Percentiles rank a stretch among this genome's conserved stretches.
phyloP scores from a whole-genome alignment of 2,329 filamentous ascomycete genomes.

The Shiraia bambusicola region DNA sequence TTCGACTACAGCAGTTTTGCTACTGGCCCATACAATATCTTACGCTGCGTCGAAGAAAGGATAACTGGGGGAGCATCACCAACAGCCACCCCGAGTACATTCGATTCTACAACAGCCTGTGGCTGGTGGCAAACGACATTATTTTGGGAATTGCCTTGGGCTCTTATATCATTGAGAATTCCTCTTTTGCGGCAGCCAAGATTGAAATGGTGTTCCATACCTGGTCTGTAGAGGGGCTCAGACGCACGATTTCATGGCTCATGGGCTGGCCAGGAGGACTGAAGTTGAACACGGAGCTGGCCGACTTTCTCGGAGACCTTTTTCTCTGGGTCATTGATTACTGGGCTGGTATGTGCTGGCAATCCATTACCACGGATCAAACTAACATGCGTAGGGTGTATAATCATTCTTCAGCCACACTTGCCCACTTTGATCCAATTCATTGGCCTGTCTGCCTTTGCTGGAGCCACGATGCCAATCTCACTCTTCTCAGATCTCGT shows the following conservation, averaged over 20 bases:
- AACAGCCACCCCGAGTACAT: conserved; percentile 97
- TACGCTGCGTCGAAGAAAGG: conserved; percentile 83
- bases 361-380: neutral
- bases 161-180: conserved; percentile 96
- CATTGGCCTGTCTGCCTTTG: conserved; percentile 92
- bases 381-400: conserved; percentile 60
- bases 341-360: conserved; percentile 71
- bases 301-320: conserved; percentile 88
- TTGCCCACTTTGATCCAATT: conserved; percentile 88
- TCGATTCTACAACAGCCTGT: conserved; percentile 96
- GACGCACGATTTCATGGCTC: conserved; percentile 88
- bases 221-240: conserved; percentile 87
- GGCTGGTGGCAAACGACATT: conserved; percentile 97
- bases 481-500: conserved; percentile 92
- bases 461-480: conserved; percentile 94
- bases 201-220: conserved; percentile 73
- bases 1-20: conserved; percentile 94
- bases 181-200: conserved; percentile 75
- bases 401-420: conserved; percentile 73
- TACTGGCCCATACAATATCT: conserved; percentile 98
- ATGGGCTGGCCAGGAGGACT: conserved; percentile 87
- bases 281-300: conserved; percentile 92
- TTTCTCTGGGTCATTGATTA: conserved; percentile 99
- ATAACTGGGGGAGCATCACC: conserved; percentile 93
- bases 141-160: conserved; percentile 97